Percentiles rank a stretch among this genome's conserved stretches.
These are phyloP conservation scores for Neurospora sp. DNA, from an alignment of 2,329 filamentous ascomycete species.

Conservation along the genomic window DNA sequence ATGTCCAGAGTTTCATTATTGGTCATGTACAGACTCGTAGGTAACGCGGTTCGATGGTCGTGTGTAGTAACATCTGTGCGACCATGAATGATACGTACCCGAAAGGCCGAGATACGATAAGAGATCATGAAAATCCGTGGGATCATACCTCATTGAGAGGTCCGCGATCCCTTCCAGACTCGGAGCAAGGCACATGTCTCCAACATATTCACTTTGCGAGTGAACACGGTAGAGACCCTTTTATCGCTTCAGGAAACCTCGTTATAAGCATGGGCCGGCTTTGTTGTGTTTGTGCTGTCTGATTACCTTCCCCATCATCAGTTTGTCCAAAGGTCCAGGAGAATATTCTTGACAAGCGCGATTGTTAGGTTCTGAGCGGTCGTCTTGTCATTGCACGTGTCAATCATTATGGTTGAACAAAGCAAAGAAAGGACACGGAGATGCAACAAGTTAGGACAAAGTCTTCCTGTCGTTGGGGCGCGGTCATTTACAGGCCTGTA, in stretches of 20 bases:
- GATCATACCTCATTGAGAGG: not conserved
- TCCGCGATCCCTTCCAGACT: not conserved
- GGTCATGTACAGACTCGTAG: not conserved
- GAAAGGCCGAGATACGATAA: not conserved
- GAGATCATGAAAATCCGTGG: not conserved
- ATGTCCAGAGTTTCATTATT: not conserved
- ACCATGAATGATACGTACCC: not conserved
- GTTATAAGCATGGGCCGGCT: not conserved
- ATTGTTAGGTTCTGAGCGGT: not conserved
- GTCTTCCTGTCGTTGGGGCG: not conserved
- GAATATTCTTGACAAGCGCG: not conserved
- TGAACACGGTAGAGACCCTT: not conserved
- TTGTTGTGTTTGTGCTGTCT: not conserved
- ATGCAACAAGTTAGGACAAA: not conserved
- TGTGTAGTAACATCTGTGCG: not conserved
- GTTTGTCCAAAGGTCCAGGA: not conserved
- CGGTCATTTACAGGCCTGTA: not conserved
- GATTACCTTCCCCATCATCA: not conserved
- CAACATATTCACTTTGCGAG: not conserved
- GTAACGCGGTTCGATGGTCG: not conserved
- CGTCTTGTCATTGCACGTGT: not conserved
- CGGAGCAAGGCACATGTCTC: not conserved
- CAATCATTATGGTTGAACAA: not conserved
- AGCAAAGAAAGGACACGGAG: not conserved
- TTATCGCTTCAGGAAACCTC: not conserved